Evolutionary conservation across 257 asterid species (phyloP).

Genomic region (Solanum pimpinellifolium): DNA sequence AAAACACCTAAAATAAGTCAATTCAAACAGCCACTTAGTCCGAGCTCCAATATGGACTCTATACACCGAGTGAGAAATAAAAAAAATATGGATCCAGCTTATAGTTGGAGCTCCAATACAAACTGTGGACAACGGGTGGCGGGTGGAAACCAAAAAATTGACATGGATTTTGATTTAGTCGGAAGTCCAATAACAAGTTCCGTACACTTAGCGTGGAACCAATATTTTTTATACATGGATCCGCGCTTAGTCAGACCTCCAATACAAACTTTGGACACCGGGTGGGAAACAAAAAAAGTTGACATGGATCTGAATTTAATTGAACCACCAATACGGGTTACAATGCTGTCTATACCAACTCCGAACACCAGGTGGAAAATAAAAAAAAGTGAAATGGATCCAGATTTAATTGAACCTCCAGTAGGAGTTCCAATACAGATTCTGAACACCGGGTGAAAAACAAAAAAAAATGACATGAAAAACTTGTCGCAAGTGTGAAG

Average conservation of each 20-base stretch:
- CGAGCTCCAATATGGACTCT: background rate
- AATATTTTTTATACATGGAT: background rate
- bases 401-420: background rate
- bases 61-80: background rate
- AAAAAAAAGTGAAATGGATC: background rate
- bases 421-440: background rate
- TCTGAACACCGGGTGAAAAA: background rate
- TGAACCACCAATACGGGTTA: background rate
- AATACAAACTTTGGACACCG: background rate
- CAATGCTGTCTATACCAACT: background rate
- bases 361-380: background rate
- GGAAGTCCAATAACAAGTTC: background rate
- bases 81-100: background rate
- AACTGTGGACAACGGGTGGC: background rate
- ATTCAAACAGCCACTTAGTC: background rate
- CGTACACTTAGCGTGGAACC: background rate
- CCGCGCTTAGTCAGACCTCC: background rate
- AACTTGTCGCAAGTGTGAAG: background rate
- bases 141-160: no score
- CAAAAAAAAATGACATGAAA: background rate
- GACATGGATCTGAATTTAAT: background rate
- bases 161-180: background rate
- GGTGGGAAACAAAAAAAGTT: background rate
- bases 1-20: no score
- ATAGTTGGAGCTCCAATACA: background rate